phyloP scores from a whole-genome alignment of 805 yeast species.

The Wickerhamiella parazyma region DNA sequence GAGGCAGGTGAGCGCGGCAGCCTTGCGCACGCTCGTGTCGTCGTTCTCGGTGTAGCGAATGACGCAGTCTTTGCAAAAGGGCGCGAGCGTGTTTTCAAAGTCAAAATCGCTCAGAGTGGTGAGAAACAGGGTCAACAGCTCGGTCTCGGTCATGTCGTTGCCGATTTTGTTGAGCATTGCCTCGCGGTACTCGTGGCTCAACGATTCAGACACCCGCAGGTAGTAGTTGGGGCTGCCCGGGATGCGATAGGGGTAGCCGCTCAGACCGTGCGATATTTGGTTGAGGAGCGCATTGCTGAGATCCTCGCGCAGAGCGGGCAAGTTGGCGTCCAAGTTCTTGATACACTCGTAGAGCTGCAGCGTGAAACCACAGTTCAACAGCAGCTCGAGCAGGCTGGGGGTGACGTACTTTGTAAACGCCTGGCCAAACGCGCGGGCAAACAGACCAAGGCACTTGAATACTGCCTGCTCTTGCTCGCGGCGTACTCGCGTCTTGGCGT shows the following conservation, averaged over 20 bases:
- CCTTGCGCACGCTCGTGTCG: slow-evolving; percentile 62
- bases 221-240: slow-evolving; percentile 75
- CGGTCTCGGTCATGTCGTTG: slow-evolving; percentile 36
- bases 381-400: slow-evolving; percentile 61
- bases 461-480: slow-evolving; percentile 73
- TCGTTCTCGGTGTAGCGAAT: slow-evolving; percentile 74
- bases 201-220: slow-evolving; percentile 18
- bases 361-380: slow-evolving; percentile 73
- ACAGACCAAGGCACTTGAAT: slow-evolving; percentile 74
- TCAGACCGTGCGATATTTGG: slow-evolving; percentile 56
- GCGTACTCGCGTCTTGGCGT: slow-evolving; percentile 40
- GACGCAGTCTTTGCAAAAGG: slow-evolving; percentile 75
- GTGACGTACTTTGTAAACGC: slow-evolving; percentile 82
- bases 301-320: slow-evolving; percentile 66
- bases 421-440: slow-evolving; percentile 84
- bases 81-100: slow-evolving; percentile 65
- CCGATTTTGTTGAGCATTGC: slow-evolving; percentile 62
- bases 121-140: slow-evolving; percentile 60
- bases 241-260: slow-evolving; percentile 67
- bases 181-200: slow-evolving; percentile 66
- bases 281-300: slow-evolving; percentile 62
- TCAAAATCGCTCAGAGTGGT: slow-evolving; percentile 62
- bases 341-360: slow-evolving; percentile 68
- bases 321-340: slow-evolving; percentile 48
- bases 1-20: slow-evolving; percentile 76